A percentile compares a stretch with the other conserved stretches of the same genome.
phyloP scores from a whole-genome alignment of 2,329 filamentous ascomycete genomes.

The Diaporthe vexans region DNA sequence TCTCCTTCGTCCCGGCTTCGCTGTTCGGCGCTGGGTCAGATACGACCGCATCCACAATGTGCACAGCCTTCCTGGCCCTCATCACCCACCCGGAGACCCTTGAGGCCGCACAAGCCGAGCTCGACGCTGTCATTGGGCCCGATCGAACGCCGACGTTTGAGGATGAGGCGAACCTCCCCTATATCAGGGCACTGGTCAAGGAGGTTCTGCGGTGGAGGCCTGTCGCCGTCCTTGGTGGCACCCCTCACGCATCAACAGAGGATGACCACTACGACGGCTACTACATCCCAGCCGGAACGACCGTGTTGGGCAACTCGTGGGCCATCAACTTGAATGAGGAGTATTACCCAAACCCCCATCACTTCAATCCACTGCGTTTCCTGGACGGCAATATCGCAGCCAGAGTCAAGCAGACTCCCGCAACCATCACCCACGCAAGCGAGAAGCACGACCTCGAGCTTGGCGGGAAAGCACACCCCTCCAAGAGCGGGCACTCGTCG shows the following conservation, averaged over 20 bases:
- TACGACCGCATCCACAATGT: conserved; percentile 63
- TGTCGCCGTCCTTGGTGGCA: conserved; percentile 57
- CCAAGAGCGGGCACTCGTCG: conserved; percentile 54
- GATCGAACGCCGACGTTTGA: conserved; percentile 50
- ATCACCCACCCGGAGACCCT: conserved; percentile 60
- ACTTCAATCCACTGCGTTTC: conserved; percentile 45
- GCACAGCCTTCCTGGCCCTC: conserved; percentile 62
- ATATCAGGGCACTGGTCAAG: conserved; percentile 50
- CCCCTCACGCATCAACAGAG: conserved; percentile 62
- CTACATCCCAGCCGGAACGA: conserved; percentile 62
- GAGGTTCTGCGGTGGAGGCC: conserved; percentile 56
- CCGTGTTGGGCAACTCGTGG: conserved; percentile 54
- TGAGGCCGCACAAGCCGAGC: conserved; percentile 57
- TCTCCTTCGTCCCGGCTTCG: conserved; percentile 56
- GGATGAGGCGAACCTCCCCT: conserved; percentile 50
- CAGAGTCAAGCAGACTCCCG: conserved; percentile 23
- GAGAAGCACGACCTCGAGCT: conserved; percentile 34
- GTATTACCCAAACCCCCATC: conserved; percentile 44
- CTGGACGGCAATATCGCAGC: conserved; percentile 40
- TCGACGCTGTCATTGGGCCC: conserved; percentile 55
- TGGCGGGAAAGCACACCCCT: conserved; percentile 39
- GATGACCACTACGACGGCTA: conserved; percentile 65
- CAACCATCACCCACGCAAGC: too few species aligned
- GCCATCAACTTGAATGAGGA: conserved; percentile 46
- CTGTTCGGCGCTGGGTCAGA: conserved; percentile 64